Percentiles rank a stretch among this genome's conserved stretches.
phyloP scores from a whole-genome alignment of 2,329 filamentous ascomycete species.

The Ophiostoma montium region DNA sequence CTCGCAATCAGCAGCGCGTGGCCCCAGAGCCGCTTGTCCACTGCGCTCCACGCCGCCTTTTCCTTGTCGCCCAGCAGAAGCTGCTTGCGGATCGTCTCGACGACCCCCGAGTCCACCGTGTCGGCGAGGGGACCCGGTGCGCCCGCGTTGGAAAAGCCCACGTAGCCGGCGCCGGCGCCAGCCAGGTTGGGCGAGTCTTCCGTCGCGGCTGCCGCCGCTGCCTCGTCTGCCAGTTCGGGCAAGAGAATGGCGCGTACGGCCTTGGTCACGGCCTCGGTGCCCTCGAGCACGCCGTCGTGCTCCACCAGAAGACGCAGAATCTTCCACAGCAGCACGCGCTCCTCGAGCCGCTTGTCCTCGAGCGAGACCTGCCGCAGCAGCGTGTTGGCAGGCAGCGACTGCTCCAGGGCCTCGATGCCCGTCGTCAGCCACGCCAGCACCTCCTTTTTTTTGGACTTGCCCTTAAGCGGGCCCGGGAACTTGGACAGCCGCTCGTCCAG shows the following conservation, averaged over 20 bases:
- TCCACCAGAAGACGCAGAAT: conserved; percentile 71
- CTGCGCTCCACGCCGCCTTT: conserved; percentile 84
- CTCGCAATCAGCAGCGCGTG: conserved; percentile 85
- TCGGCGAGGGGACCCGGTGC: conserved; percentile 29
- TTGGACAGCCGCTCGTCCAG: conserved; percentile 58
- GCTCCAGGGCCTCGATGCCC: conserved; percentile 63
- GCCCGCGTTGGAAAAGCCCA: background rate
- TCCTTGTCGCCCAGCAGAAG: conserved; percentile 74
- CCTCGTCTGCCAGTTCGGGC: conserved; percentile 12
- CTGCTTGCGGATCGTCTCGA: conserved; percentile 58
- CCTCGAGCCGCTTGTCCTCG: conserved; percentile 57
- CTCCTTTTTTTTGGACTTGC: conserved; percentile 94
- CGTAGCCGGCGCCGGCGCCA: conserved; percentile 8
- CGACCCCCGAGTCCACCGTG: conserved; percentile 50
- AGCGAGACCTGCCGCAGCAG: conserved; percentile 38
- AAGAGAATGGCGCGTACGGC: conserved; percentile 58
- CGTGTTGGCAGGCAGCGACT: conserved; percentile 33
- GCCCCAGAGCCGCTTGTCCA: conserved; percentile 88
- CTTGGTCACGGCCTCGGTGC: conserved; percentile 54
- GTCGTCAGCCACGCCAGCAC: conserved; percentile 63
- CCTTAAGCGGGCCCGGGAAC: conserved; percentile 81
- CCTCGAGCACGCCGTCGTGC: conserved; percentile 70
- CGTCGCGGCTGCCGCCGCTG: background rate
- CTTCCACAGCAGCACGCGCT: conserved; percentile 79
- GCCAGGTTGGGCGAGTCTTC: conserved; percentile 9